Evolutionary conservation across 495 filamentous ascomycete species (phyloP), one percentile per base, ranked within the genome.

Genomic region (Chaetomidium leptoderma): DNA sequence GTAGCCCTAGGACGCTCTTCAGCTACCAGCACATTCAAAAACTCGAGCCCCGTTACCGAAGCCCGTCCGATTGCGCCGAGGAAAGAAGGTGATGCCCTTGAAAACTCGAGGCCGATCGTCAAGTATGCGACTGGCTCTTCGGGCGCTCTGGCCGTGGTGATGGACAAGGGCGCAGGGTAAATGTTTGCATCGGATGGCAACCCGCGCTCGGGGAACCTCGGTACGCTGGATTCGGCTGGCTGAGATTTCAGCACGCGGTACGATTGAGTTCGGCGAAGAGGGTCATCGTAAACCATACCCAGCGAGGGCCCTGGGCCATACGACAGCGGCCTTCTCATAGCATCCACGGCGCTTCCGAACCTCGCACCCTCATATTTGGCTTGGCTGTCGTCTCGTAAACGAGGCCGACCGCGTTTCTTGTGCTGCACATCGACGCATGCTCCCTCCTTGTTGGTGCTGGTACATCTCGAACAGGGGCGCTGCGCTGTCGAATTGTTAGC

Each of bases 381-480:
- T 60, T 83, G 76, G 60, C 76, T 72, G 51, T 97, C 93, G 64
- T 96, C 91, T 67, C 92, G 87, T 65, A 98, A 78, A 50, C 93
- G 86, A 63, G 93, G 93, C 55, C 93, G 81, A 21, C 93, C 93
- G 59, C 93, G 80, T 69, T 97, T 97, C 74, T 97, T 98, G 73
- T 97, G 92, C 63, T 92, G 90, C 23, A 97, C 91, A 71, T 98
- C 93, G 50, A 91, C 79, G 63, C 92, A 97, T n/a, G 88, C 82
- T 51, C 91, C 87, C 81, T 96, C 73, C 61, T 85, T 86, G 53
- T 82, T 81, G 68, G 81, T 83, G 50, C 74, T 78, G 52, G 81
- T 64, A 66, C 84, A 86, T 51, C 84, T 74, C 47, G 81, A 81
- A 56, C 84, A 86, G 24, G 84, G 84, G 50, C 84, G 77, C 59